A percentile compares a stretch with the other conserved stretches of the same genome.
Conservation (phyloP, 2,329 filamentous ascomycete genomes). For the Aspergillus intermedius region DNA sequence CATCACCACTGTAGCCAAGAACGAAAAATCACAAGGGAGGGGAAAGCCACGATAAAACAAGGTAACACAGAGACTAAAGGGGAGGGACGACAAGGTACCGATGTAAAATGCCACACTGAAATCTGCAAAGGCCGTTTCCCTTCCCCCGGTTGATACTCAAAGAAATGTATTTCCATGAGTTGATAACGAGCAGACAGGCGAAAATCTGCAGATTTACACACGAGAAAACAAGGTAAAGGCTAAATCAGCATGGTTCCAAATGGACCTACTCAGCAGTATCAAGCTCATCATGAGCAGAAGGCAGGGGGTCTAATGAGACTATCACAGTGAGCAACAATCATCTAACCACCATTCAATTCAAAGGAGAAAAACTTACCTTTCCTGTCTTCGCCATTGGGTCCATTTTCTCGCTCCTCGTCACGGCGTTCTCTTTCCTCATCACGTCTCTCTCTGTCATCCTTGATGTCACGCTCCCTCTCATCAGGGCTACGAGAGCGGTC, state of each 20-base stretch:
- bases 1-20: constrained; percentile 5
- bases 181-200: neutral
- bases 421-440: constrained; percentile 66
- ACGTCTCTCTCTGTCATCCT: constrained; percentile 33
- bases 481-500: constrained; percentile 71
- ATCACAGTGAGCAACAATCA: constrained; percentile 14
- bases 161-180: neutral
- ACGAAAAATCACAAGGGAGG: neutral
- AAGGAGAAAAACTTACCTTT: constrained; percentile 58
- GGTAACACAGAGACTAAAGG: neutral
- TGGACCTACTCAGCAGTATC: constrained; percentile 74
- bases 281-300: constrained; percentile 84
- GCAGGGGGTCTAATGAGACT: constrained; percentile 65
- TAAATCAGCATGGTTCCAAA: constrained; percentile 29
- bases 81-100: constrained; percentile 1
- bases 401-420: constrained; percentile 65
- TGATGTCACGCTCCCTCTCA: constrained; percentile 47
- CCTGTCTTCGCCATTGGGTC: constrained; percentile 76
- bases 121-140: neutral
- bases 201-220: neutral
- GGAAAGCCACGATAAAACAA: constrained; percentile 1
- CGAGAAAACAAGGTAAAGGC: neutral
- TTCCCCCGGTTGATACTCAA: neutral
- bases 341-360: neutral
- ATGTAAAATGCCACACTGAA: constrained; percentile 3